Evolutionary conservation across 1,284 basidiomycete genomes (phyloP), one percentile per base, ranked within the genome.

Genomic region (Apiotrichum brassicae): DNA sequence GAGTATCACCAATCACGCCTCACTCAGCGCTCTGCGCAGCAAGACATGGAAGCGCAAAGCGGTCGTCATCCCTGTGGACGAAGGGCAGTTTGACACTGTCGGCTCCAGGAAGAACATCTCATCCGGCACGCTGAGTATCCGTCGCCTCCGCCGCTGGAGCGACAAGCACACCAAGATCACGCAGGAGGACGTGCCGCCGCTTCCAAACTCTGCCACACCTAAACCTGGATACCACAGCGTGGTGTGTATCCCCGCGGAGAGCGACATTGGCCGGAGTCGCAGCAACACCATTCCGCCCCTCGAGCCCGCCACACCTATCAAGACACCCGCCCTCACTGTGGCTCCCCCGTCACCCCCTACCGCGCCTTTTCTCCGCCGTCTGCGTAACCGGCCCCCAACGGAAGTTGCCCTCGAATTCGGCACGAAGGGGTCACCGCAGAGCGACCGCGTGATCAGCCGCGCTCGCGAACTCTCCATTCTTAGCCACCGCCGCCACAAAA

Each of bases 1-100:
- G 6, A 50, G 60, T 4, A 47, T 68, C 16, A 62, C 65, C 1
- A 63, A 66, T 41, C 60, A 66, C 51, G 59, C 65, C 3, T 61
- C 58, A 24, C 41, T 68, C 18, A 60, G 60, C 3, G 65, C 63
- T 0, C 49, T 68, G 12, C 59, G 54, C 39, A 36, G 25, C 24
- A 33, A 34, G 9, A 28, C 43, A 2, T 36, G 43, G 24, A 25
- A 26, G 18, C 43, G 43, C 24, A 44, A 44, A 24, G 33, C 33
- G 33, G 13, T 13, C 33, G 33, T 16, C 7, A 9, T 18, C 7
- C 33, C 12, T 34, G 33, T 14, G 3, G 25, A 7, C 25, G 19
- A 14, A 3, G 40, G n/a, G n/a, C n/a, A n/a, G n/a, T n/a, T n/a
- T n/a, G n/a, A n/a, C n/a, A n/a, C n/a, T n/a, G n/a, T n/a, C n/a